Base-by-base conservation (phyloP, 352 stramenopile species). In the Globisporangium paddicum region DNA sequence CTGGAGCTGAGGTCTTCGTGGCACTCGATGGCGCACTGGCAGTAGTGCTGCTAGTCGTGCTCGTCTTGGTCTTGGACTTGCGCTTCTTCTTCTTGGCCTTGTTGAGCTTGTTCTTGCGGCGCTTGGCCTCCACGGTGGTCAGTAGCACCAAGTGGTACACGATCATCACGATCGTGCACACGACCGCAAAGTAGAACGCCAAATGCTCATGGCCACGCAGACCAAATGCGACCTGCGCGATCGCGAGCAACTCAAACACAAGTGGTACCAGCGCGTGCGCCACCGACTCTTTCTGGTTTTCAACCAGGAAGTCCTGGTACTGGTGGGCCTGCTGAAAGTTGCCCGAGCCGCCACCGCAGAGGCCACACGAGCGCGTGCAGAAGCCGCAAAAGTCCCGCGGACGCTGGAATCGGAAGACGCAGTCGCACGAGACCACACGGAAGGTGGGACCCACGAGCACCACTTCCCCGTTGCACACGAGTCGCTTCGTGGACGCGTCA, bases 391-490 rank as follows among this genome's bases (percentile, higher is more conserved):
- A 92, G 13, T 86, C 77, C 4, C 74, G 73, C 7, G 71, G 75
- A 23, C 66, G 74, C 26, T 80, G 64, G 41, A 87, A 87, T 18
- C 86, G 82, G 49, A 87, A 73, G n/a, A 93, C 83, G 40, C 86
- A 95, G 60, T 95, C 83, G 51, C 86, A 95, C 25, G 78, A 73
- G 3, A 93, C 79, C 51, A 93, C 86, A n/a, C 82, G 80, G 64
- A 93, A 95, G 9, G 71, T 93, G 30, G 82, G 77, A 0, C 86
- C 86, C 11, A 93, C 63, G 30, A 82, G 63, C 38, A 93, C 80
- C 14, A 86, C 55, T 21, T 87, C 83, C 3, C 69, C 64, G 58
- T 65, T 65, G 7, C 62, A 65, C 28, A 65, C 50, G 51, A 90
- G 59, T 0, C 75, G 72, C 18, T 70, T 59, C 19, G 82, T 92